These are phyloP conservation scores for Zoysia pacifica DNA, from an alignment of 176 grass and related monocot genomes.

Conservation along the genomic window DNA sequence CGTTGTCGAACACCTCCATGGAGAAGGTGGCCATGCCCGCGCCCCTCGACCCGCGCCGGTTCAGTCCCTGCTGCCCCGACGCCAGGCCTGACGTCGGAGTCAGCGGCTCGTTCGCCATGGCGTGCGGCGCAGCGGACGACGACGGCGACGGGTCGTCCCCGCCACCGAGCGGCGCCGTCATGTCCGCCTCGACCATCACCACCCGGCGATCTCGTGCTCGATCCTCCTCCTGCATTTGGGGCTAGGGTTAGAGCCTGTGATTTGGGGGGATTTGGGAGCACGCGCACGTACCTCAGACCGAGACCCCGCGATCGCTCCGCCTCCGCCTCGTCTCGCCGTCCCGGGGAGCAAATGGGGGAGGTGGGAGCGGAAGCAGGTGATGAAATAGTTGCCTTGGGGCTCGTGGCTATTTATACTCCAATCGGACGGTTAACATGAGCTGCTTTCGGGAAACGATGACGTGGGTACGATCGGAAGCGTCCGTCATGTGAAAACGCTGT, in stretches of 20 bases:
- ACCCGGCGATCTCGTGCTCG: constrained; percentile 4
- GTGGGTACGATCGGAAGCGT: constrained; percentile 25
- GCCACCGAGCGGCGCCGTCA: constrained; percentile 43
- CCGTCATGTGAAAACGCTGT: background rate
- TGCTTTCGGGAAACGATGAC: background rate
- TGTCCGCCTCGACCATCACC: constrained; percentile 33
- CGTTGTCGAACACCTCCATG: constrained; percentile 97
- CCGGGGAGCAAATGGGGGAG: constrained; percentile 42
- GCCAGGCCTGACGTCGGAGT: constrained; percentile 21
- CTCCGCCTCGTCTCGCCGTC: constrained; percentile 38
- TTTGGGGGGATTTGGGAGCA: background rate
- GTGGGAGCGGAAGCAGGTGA: constrained; percentile 21
- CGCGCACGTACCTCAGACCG: constrained; percentile 28
- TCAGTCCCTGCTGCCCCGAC: constrained; percentile 38
- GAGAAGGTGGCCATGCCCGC: constrained; percentile 80
- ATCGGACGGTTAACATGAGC: constrained; percentile 38
- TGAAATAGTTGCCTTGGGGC: constrained; percentile 38
- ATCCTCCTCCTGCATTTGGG: constrained; percentile 35
- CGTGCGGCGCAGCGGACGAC: background rate
- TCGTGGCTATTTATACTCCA: constrained; percentile 34
- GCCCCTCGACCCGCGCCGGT: constrained; percentile 68
- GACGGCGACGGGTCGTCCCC: constrained; percentile 21
- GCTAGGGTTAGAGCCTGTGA: constrained; percentile 25
- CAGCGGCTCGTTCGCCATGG: constrained; percentile 7
- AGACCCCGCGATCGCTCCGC: constrained; percentile 32